phyloP scores from a whole-genome alignment of 2,329 filamentous ascomycete species.

The Emergomyces pasteurianus region DNA sequence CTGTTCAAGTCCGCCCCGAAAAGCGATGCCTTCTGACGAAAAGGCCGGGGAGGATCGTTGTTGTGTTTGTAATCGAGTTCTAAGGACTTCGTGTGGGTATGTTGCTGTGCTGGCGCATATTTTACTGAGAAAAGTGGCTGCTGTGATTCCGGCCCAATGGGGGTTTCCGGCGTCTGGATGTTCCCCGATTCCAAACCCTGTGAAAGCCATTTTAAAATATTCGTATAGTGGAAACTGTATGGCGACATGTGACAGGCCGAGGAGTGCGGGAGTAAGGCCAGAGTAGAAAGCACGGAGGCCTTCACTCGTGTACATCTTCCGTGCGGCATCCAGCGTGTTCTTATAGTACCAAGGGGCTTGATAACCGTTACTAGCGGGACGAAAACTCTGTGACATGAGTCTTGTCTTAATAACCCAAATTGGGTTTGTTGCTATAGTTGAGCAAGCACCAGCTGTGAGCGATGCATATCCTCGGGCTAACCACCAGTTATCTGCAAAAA shows the following conservation, averaged over 20 bases:
- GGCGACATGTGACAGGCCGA: conserved; percentile 87
- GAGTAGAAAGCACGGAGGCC: conserved; percentile 89
- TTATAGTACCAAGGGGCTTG: conserved; percentile 69
- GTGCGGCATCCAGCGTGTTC: conserved; percentile 79
- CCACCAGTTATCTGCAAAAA: conserved; percentile 54
- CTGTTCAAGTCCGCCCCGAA: conserved; percentile 28
- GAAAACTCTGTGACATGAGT: conserved; percentile 76
- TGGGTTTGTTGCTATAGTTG: conserved; percentile 87
- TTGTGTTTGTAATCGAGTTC: conserved; percentile 88
- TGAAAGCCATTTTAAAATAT: conserved; percentile 81
- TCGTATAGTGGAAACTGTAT: conserved; percentile 97
- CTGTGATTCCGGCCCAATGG: conserved; percentile 73
- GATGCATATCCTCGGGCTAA: conserved; percentile 80
- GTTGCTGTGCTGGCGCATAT: conserved; percentile 88
- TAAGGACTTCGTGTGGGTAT: conserved; percentile 92
- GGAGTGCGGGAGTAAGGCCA: conserved; percentile 77
- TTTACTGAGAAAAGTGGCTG: conserved; percentile 87
- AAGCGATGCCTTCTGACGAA: conserved; percentile 42
- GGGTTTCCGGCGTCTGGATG: conserved; percentile 48
- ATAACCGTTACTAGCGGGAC: conserved; percentile 31
- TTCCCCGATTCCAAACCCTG: conserved; percentile 76
- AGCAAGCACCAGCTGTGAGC: conserved; percentile 79
- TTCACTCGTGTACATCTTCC: conserved; percentile 90
- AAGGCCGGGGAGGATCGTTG: conserved; percentile 47
- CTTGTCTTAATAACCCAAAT: conserved; percentile 99